phyloP scores from a whole-genome alignment of 345 rosid species.

The Anacardium occidentale region DNA sequence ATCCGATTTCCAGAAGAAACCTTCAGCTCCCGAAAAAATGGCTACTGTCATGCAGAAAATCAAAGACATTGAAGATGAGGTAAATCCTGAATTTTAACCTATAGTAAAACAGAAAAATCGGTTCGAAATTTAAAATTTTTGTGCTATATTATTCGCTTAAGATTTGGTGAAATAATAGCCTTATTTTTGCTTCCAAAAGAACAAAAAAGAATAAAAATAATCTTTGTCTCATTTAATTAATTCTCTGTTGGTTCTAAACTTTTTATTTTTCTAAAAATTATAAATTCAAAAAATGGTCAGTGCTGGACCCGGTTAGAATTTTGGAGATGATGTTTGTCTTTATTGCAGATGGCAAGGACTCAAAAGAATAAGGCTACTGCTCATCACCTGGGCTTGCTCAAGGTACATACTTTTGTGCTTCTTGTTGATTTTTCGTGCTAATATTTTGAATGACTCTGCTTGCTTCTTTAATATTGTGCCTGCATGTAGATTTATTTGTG shows the following conservation, averaged over 20 bases:
- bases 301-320: no score
- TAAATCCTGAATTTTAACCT: slow-evolving; percentile 13
- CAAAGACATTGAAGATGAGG: slow-evolving; percentile 95
- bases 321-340: slow-evolving; percentile 1
- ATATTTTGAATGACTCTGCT: neutral
- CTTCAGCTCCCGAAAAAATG: slow-evolving; percentile 37
- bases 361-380: slow-evolving; percentile 99
- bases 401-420: slow-evolving; percentile 40
- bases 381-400: slow-evolving; percentile 93
- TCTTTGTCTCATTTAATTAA: no score
- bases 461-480: neutral
- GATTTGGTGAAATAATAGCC: neutral
- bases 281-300: no score
- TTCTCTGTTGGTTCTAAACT: no score
- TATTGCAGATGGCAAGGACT: slow-evolving; percentile 85
- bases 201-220: neutral
- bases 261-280: no score
- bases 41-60: slow-evolving; percentile 84
- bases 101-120: neutral
- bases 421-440: neutral
- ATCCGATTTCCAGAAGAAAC: neutral
- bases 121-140: neutral
- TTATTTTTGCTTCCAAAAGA: no score
- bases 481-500: neutral
- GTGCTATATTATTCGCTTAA: neutral